Base-by-base conservation (phyloP, 148 eudicot species). In the Rhododendron mucronatum region DNA sequence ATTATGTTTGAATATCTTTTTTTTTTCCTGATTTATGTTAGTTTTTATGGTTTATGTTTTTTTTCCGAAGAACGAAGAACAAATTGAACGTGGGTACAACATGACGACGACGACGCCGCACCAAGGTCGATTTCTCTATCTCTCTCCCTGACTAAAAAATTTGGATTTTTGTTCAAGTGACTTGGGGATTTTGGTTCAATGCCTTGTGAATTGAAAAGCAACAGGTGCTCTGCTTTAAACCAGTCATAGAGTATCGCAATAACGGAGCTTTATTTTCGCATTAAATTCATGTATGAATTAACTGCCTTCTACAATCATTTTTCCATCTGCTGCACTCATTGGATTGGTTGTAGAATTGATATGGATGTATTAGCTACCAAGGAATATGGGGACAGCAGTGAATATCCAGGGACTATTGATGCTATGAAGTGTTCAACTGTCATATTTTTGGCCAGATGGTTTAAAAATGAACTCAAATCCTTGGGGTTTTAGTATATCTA, bases 181-280 rank as follows among this genome's bases (percentile, higher is more conserved):
- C 30, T 30, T 30, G 30, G 30, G 30, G 30, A 30, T 30, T 30
- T 30, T 30, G 30, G 30, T 30, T 30, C 30, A 30, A 0, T 30
- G 96, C 93, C 83, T 94, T 97, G 47, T 98, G 99, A 67, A 94
- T 95, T 51, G 99, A 97, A 87, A 97, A 97, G 92, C 98, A 97
- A 90, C 98, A 97, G 98, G 99, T 95, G 83, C 82, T 28, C 21
- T 71, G 18, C 85, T 87, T 76, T n/a, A 65, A 63, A 84, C 55
- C 76, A 87, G 45, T 78, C 59, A 21, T 69, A 53, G 71, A 10
- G 28, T 21, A 35, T 21, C 1, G 16, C 39, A 26, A 47, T 6
- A 37, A 30, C 4, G 35, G 8, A 9, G 50, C 11, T 63, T 33
- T 11, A n/a, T 81, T 33, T 74, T 37, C 21, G 28, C 82, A 41